phyloP scores from a whole-genome alignment of 2,329 filamentous ascomycete genomes.

The Raffaelea albimanens region DNA sequence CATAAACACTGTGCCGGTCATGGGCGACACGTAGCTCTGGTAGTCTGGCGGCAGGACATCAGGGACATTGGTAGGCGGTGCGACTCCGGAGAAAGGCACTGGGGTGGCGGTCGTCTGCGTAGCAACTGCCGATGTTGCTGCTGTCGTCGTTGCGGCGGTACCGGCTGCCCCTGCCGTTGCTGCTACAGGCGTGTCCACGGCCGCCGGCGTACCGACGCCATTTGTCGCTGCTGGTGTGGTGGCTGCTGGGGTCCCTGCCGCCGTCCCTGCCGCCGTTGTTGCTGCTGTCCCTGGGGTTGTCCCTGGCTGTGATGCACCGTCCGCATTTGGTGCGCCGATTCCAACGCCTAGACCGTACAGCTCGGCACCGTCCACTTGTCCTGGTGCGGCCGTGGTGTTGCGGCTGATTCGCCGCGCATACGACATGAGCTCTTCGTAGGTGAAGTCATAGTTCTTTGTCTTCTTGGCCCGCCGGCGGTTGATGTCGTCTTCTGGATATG shows the following conservation, averaged over 20 bases:
- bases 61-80: slow-evolving; percentile 11
- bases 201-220: slow-evolving; percentile 1
- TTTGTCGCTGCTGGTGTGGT: background rate
- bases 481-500: slow-evolving; percentile 33
- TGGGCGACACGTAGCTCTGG: slow-evolving; percentile 43
- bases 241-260: background rate
- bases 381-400: slow-evolving; percentile 63
- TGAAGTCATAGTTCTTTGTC: slow-evolving; percentile 40
- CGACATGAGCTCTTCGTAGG: slow-evolving; percentile 63
- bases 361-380: slow-evolving; percentile 31
- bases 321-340: background rate
- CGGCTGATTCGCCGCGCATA: slow-evolving; percentile 75
- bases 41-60: slow-evolving; percentile 40
- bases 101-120: slow-evolving; percentile 16
- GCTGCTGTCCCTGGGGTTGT: slow-evolving; percentile 10
- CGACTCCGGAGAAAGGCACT: slow-evolving; percentile 20
- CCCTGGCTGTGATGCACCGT: slow-evolving; percentile 1
- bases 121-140: background rate
- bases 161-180: background rate
- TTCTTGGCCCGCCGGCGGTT: slow-evolving; percentile 15
- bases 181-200: background rate
- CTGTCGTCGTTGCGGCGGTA: background rate
- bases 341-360: slow-evolving; percentile 6
- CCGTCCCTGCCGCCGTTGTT: slow-evolving; percentile 4
- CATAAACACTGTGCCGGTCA: slow-evolving; percentile 51